A percentile compares a stretch with the other conserved stretches of the same genome.
These are phyloP conservation scores for Lagenidium giganteum DNA, from an alignment of 352 stramenopile species.

Conservation along the genomic window DNA sequence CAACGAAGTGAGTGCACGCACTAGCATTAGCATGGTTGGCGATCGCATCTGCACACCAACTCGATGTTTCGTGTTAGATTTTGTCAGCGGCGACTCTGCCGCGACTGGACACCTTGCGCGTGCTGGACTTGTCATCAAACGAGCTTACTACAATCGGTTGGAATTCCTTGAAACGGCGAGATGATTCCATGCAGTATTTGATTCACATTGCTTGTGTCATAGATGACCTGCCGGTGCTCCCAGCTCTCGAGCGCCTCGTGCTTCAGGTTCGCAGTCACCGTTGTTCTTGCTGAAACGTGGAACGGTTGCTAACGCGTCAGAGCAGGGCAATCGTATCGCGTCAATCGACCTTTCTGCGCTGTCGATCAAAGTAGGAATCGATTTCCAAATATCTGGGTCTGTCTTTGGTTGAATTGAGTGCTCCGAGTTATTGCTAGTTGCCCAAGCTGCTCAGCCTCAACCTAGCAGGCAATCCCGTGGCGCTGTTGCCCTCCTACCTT, in stretches of 20 bases:
- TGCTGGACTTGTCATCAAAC: slow-evolving; percentile 48
- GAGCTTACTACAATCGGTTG: slow-evolving; percentile 38
- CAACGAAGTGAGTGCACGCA: slow-evolving; percentile 43
- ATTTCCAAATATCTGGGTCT: neutral
- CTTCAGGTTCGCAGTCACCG: slow-evolving; percentile 24
- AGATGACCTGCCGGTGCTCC: slow-evolving; percentile 39
- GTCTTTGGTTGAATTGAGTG: neutral
- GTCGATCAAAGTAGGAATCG: slow-evolving; percentile 19
- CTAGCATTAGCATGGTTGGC: no score
- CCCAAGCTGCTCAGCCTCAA: slow-evolving; percentile 45
- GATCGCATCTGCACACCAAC: no score
- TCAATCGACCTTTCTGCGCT: slow-evolving; percentile 37
- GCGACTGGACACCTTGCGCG: slow-evolving; percentile 28
- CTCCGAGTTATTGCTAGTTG: slow-evolving; percentile 23
- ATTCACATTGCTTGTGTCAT: neutral
- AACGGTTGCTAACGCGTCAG: neutral
- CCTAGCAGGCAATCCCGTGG: slow-evolving; percentile 29
- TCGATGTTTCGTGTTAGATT: slow-evolving; percentile 22
- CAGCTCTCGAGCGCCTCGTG: slow-evolving; percentile 44
- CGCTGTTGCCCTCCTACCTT: slow-evolving; percentile 11
- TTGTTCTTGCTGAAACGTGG: neutral
- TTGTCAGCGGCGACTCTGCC: slow-evolving; percentile 36
- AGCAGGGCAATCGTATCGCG: slow-evolving; percentile 44
- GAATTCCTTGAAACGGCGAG: neutral
- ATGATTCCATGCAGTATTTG: neutral